These are phyloP conservation scores for Trichoderma harzianum DNA, from an alignment of 2,329 filamentous ascomycete genomes.

Conservation along the genomic window DNA sequence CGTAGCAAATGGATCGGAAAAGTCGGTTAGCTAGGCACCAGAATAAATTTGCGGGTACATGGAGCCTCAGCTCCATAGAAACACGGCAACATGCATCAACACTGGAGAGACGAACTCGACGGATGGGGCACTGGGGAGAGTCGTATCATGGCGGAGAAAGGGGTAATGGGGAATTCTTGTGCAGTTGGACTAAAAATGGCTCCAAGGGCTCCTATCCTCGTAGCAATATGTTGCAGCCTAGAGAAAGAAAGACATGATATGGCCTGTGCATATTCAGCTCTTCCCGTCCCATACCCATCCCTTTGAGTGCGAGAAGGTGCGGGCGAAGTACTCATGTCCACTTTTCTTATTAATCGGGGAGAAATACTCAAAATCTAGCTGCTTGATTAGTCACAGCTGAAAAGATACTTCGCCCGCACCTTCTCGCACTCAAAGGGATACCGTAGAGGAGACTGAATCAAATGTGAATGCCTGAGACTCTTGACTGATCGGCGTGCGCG, in stretches of 20 bases:
- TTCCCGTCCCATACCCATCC: not conserved
- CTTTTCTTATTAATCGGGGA: no score
- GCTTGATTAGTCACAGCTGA: no score
- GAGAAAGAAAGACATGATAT: not conserved
- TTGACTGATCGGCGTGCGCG: conserved; percentile 9
- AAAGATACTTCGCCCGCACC: no score
- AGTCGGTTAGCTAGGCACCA: conserved; percentile 13
- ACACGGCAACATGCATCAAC: not conserved
- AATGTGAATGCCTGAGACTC: not conserved
- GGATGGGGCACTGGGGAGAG: not conserved
- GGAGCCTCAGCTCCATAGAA: not conserved
- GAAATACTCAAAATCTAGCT: no score
- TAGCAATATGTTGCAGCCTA: not conserved
- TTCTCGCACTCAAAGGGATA: no score
- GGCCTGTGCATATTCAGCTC: not conserved
- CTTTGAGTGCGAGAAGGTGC: no score
- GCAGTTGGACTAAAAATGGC: not conserved
- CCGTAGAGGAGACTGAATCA: not conserved
- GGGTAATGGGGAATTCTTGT: not conserved
- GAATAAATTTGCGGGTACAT: conserved; percentile 10
- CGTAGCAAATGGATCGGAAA: conserved; percentile 1
- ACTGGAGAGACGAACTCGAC: not conserved
- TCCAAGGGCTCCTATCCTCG: not conserved
- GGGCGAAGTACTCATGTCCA: no score
- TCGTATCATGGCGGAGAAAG: not conserved